Evolutionary conservation across 1,284 basidiomycete species (phyloP).

Genomic region (Fomes fomentarius): DNA sequence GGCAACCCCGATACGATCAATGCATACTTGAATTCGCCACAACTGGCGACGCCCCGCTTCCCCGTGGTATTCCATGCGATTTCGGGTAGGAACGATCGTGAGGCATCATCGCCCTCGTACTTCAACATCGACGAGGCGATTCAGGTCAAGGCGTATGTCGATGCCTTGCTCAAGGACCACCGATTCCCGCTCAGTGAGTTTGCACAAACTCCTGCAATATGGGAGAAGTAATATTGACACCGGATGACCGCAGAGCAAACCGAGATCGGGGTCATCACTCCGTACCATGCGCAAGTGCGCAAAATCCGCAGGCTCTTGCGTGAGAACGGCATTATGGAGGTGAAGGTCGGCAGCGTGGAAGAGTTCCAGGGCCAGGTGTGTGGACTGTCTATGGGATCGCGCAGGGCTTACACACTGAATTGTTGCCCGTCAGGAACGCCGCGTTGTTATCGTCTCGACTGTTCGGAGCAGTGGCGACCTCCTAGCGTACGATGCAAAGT

Average conservation of each 20-base stretch:
- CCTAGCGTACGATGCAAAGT: slow-evolving; percentile 43
- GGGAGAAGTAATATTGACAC: too few species aligned
- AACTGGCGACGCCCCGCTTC: slow-evolving; percentile 40
- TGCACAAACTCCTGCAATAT: too few species aligned
- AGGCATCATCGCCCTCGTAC: slow-evolving; percentile 47
- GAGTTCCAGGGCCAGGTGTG: slow-evolving; percentile 66
- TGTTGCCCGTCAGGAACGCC: slow-evolving; percentile 39
- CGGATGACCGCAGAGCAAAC: not conserved
- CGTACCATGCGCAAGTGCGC: slow-evolving; percentile 56
- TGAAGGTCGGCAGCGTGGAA: slow-evolving; percentile 63
- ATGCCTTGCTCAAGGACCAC: slow-evolving; percentile 25
- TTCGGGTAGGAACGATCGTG: slow-evolving; percentile 43
- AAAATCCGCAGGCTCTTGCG: slow-evolving; percentile 46
- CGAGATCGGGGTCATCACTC: slow-evolving; percentile 59
- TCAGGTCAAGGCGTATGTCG: slow-evolving; percentile 43
- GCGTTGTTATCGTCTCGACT: slow-evolving; percentile 48
- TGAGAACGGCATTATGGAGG: slow-evolving; percentile 35
- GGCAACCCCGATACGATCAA: slow-evolving; percentile 41
- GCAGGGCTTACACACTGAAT: not conserved
- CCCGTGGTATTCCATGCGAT: slow-evolving; percentile 52
- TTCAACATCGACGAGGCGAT: slow-evolving; percentile 50
- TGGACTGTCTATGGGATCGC: not conserved
- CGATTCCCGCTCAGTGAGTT: slow-evolving; percentile 9
- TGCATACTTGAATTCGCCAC: slow-evolving; percentile 36
- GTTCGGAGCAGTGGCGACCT: slow-evolving; percentile 44